These are phyloP conservation scores for Eucalyptus cloeziana DNA, from an alignment of 345 rosid genomes.

Conservation along the genomic window DNA sequence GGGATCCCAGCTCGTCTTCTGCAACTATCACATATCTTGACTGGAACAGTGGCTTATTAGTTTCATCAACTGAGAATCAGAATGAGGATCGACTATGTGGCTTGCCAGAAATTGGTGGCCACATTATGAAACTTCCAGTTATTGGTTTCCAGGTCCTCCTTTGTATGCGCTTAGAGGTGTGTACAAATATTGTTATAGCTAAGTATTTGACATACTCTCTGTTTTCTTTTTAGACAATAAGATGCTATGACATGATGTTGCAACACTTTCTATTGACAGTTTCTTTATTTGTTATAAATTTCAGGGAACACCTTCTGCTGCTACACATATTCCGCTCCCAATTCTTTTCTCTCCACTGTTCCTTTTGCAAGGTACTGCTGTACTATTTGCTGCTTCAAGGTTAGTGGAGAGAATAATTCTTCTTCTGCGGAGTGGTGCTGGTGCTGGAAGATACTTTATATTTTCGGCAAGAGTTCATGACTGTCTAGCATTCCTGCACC, in stretches of 20 bases:
- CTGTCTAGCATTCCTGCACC: constrained; percentile 84
- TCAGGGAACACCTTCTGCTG: constrained; percentile 91
- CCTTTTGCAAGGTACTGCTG: constrained; percentile 80
- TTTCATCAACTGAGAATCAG: constrained; percentile 52
- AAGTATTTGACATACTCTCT: not conserved
- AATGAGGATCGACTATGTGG: constrained; percentile 56
- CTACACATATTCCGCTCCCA: constrained; percentile 69
- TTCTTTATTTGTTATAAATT: constrained; percentile 8
- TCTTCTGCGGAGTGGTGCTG: constrained; percentile 58
- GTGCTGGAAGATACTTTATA: constrained; percentile 63
- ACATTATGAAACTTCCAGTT: constrained; percentile 80
- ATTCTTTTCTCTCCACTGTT: constrained; percentile 80
- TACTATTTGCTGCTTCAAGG: constrained; percentile 65
- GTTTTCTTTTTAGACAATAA: not conserved
- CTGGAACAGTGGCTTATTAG: constrained; percentile 82
- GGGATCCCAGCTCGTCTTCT: constrained; percentile 58
- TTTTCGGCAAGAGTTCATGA: constrained; percentile 64
- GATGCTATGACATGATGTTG: not conserved
- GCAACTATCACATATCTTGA: constrained; percentile 60
- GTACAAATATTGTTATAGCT: not conserved
- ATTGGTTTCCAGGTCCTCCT: constrained; percentile 82
- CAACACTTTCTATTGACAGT: not conserved
- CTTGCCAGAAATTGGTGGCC: constrained; percentile 91
- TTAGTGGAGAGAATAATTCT: constrained; percentile 68
- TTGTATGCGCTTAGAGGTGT: constrained; percentile 90